Conservation (phyloP, 176 grass and related monocot genomes). For the Oryza rufipogon region DNA sequence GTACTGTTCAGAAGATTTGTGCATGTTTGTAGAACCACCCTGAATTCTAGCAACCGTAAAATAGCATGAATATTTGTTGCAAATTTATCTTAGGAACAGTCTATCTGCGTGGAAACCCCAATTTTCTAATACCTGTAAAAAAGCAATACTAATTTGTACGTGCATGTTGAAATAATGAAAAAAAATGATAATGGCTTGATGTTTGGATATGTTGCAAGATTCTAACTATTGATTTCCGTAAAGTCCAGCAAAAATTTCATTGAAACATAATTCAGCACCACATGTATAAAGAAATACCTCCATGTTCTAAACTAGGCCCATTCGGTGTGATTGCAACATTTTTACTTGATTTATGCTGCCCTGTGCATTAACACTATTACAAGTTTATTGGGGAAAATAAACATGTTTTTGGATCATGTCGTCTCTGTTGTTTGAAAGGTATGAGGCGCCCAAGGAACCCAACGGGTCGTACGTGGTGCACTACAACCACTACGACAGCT, state of each 20-base stretch:
- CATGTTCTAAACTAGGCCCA: not conserved
- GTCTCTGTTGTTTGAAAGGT: conserved; percentile 4
- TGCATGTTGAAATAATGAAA: not conserved
- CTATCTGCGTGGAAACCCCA: not conserved
- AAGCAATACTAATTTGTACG: not conserved
- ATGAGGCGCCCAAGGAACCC: conserved; percentile 63
- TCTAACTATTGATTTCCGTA: not conserved
- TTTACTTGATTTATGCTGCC: not conserved
- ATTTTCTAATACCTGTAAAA: not conserved
- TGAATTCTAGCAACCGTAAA: not conserved
- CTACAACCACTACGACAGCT: conserved; percentile 77
- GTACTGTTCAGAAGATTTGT: not conserved
- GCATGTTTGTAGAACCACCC: not conserved
- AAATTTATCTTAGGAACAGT: not conserved
- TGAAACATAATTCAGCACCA: not conserved
- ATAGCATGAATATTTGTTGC: not conserved
- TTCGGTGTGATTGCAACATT: not conserved
- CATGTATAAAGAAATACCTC: not conserved
- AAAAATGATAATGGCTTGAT: not conserved
- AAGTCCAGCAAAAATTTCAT: not conserved
- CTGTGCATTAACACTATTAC: not conserved
- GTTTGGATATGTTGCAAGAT: not conserved
- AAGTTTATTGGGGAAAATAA: not conserved
- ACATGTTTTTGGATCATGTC: not conserved
- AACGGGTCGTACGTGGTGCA: conserved; percentile 72